Evolutionary conservation across 2,329 filamentous ascomycete species (phyloP), one percentile per base, ranked within the genome.

Genomic region (Cyphellophora europaea): DNA sequence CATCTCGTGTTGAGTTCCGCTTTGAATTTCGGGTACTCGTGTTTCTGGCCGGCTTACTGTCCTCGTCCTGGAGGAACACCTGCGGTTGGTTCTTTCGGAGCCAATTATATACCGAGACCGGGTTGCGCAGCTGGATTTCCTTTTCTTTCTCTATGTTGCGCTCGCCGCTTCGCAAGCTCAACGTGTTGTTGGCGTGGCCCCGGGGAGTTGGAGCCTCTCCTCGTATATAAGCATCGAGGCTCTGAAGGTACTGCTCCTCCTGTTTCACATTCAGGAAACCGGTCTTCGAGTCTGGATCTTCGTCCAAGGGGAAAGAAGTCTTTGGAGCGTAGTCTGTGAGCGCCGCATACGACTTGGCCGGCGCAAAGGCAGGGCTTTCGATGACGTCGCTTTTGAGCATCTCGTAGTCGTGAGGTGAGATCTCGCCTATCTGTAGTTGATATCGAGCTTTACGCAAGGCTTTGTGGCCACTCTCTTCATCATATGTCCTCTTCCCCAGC

Each of bases 71-170:
- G 13, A 93, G 63, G 63, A 93, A 88, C 32, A 87, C 79, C 56
- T 89, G 79, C 3, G 87, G 83, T 40, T 85, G 79, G 58, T 94
- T 72, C 53, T 85, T 79, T 43, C 85, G 75, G 10, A 98, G 73
- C 91, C 91, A 98, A 58, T 93, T 95, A 63, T 93, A 93, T 3
- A 94, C 88, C 40, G 84, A 93, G 27, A 86, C 83, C 0, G 88
- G 87, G 55, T 96, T 96, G 33, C 74, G 74, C 15, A 86, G 59
- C 17, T 71, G 67, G 32, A 71, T 55, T 37, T 73, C 70, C 53
- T 60, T 69, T 58, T 65, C 71, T 40, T 62, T 59, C 36, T 77
- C 69, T 28, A 68, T 57, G 34, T 75, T 65, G 38, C 67, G 61
- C 34, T 62, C 47, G 8, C 29, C 55, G 49, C 67, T 65, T 27